Evolutionary conservation across 345 rosid genomes (phyloP).

Genomic region (Hypericum perforatum): DNA sequence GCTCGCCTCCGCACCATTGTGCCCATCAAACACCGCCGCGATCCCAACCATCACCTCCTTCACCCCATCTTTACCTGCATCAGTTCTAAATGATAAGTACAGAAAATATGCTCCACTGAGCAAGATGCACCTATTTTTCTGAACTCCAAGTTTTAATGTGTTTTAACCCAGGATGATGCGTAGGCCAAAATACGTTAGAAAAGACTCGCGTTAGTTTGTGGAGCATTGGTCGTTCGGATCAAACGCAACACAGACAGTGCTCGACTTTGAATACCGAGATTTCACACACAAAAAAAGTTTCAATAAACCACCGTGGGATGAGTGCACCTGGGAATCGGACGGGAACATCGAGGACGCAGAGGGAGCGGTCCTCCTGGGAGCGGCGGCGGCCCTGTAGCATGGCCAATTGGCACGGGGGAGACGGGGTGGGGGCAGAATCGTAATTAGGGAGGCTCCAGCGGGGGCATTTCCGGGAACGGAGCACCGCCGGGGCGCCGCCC

Average conservation of each 20-base stretch:
- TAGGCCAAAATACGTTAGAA: no score
- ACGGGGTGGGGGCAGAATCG: slow-evolving; percentile 19
- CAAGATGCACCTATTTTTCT: no score
- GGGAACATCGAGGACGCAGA: slow-evolving; percentile 68
- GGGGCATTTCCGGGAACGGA: slow-evolving; percentile 80
- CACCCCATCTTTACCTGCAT: slow-evolving; percentile 10
- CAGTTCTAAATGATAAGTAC: no score
- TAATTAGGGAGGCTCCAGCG: slow-evolving; percentile 56
- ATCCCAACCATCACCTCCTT: slow-evolving; percentile 67
- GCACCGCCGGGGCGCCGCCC: slow-evolving; percentile 92
- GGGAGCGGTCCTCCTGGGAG: slow-evolving; percentile 69
- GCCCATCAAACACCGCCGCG: slow-evolving; percentile 88
- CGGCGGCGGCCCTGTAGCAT: slow-evolving; percentile 59
- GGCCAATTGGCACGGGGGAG: slow-evolving; percentile 53
- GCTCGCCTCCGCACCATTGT: slow-evolving; percentile 96
- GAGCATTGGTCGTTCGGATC: no score
- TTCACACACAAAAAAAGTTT: no score
- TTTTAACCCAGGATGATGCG: no score
- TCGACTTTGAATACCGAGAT: no score
- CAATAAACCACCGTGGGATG: neutral
- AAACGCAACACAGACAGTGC: no score
- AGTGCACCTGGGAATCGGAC: slow-evolving; percentile 69
- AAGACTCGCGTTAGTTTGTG: no score
- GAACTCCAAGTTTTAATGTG: no score
- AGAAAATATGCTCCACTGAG: no score